Evolutionary conservation across 371 early-diverging fungal genomes (phyloP), one percentile per base, ranked within the genome.

Genomic region (Actinomucor elegans): DNA sequence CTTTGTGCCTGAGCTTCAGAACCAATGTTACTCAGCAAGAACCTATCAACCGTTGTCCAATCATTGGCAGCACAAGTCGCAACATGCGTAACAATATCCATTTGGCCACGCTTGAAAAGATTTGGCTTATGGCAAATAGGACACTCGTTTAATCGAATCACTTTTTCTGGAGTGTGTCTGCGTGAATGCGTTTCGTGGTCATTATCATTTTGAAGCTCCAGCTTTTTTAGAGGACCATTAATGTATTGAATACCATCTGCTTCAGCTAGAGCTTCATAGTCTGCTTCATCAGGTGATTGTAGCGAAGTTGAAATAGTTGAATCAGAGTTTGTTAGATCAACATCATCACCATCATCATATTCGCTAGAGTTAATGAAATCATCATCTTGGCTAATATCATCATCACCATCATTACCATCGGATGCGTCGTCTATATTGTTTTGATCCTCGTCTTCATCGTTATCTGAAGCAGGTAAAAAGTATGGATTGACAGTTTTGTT

Each of bases 81-180:
- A 27, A 92, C 81, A 56, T 93, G 94, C 0, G 89, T 88, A 12
- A 92, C 79, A 10, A 86, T 85, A 55, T 91, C 90, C 63, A 90
- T 77, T 48, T 89, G 90, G 0, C 74, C 75, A 35, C 75, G 76
- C 31, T 72, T 68, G 2, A 72, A 64, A 8, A 87, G 71, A 43
- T 81, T 72, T 21, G 84, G 80, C 10, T 77, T 75, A 29, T 78
- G 81, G 60, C 92, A 93, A 41, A 89, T 85, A 21, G 90, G 91
- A 47, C 92, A 93, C 32, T 79, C 70, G 14, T 65, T 61, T 11
- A 90, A 64, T 21, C 77, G 73, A 47, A 90, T 87, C 21, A 89
- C 71, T 45, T 85, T 81, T 64, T 88, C 89, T 29, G 79, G 50
- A 6, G 23, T 10, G 7, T 18, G 23, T 1, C 48, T 47, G 3